Evolutionary conservation across 768 basidiomycete genomes (phyloP).

Genomic region (Coprinopsis marcescibilis): DNA sequence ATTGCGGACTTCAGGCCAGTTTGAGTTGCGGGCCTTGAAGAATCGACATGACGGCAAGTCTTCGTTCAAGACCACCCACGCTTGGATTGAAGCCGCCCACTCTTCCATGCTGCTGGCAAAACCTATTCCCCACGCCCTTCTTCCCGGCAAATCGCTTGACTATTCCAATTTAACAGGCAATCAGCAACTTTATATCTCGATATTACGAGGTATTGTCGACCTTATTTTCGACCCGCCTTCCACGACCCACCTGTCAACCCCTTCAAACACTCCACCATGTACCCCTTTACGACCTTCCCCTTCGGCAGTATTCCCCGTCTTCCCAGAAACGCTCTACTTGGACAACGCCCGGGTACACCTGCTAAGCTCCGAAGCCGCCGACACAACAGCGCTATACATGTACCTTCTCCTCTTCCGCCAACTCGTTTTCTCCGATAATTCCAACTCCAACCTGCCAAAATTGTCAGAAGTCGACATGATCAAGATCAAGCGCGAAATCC

Average conservation of each 20-base stretch:
- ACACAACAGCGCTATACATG: slow-evolving; percentile 73
- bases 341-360: slow-evolving; percentile 64
- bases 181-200: slow-evolving; percentile 50
- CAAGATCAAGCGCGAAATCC: slow-evolving; percentile 68
- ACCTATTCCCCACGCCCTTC: slow-evolving; percentile 38
- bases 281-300: slow-evolving; percentile 19
- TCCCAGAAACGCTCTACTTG: slow-evolving; percentile 77
- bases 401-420: slow-evolving; percentile 77
- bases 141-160: slow-evolving; percentile 34
- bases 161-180: slow-evolving; percentile 45
- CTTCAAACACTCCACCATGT: slow-evolving; percentile 14
- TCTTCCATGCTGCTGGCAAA: slow-evolving; percentile 32
- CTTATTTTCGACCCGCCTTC: slow-evolving; percentile 56
- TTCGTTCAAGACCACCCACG: slow-evolving; percentile 50
- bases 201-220: slow-evolving; percentile 57
- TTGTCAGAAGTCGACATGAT: slow-evolving; percentile 49
- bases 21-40: slow-evolving; percentile 76
- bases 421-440: slow-evolving; percentile 48
- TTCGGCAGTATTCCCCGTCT: slow-evolving; percentile 13
- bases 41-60: slow-evolving; percentile 40
- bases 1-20: slow-evolving; percentile 69
- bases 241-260: slow-evolving; percentile 21
- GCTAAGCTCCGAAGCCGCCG: slow-evolving; percentile 67
- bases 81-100: slow-evolving; percentile 60
- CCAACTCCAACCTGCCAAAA: slow-evolving; percentile 31